phyloP scores from a whole-genome alignment of 1,139 yeast genomes.

The Candida pseudoviswanathii region DNA sequence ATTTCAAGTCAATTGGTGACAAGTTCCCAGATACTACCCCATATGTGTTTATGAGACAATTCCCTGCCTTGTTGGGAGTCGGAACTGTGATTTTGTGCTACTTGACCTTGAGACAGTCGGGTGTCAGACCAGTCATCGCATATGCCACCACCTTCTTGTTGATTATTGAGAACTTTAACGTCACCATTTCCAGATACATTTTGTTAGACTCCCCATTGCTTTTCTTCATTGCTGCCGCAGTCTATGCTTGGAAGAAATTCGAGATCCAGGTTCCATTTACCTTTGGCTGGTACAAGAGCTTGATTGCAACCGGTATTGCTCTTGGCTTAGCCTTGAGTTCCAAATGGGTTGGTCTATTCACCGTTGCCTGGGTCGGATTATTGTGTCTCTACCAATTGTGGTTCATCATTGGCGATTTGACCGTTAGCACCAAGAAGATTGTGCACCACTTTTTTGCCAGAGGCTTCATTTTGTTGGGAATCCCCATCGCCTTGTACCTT shows the following conservation, averaged over 20 bases:
- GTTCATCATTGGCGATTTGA: slow-evolving; percentile 86
- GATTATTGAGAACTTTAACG: slow-evolving; percentile 80
- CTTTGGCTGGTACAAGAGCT: slow-evolving; percentile 66
- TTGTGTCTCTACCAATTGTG: slow-evolving; percentile 78
- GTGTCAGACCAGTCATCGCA: slow-evolving; percentile 80
- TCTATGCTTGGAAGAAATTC: slow-evolving; percentile 77
- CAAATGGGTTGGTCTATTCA: slow-evolving; percentile 97
- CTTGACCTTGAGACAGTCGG: slow-evolving; percentile 82
- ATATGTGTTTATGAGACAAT: slow-evolving; percentile 78
- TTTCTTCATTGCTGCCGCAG: slow-evolving; percentile 87
- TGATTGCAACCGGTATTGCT: slow-evolving; percentile 75
- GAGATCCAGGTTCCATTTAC: slow-evolving; percentile 79
- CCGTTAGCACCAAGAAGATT: slow-evolving; percentile 54
- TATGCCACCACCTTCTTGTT: slow-evolving; percentile 67
- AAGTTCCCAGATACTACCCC: slow-evolving; percentile 63
- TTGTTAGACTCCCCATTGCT: slow-evolving; percentile 88
- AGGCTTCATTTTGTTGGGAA: slow-evolving; percentile 60
- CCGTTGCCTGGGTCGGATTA: slow-evolving; percentile 88
- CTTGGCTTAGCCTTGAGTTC: slow-evolving; percentile 87
- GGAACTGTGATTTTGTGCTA: slow-evolving; percentile 76
- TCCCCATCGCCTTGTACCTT: slow-evolving; percentile 71
- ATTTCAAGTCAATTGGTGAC: slow-evolving; percentile 72
- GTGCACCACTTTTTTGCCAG: slow-evolving; percentile 57
- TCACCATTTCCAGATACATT: slow-evolving; percentile 88
- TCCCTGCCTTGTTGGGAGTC: slow-evolving; percentile 83